Base-by-base conservation (phyloP, 345 rosid species). In the Stellera chamaejasme region DNA sequence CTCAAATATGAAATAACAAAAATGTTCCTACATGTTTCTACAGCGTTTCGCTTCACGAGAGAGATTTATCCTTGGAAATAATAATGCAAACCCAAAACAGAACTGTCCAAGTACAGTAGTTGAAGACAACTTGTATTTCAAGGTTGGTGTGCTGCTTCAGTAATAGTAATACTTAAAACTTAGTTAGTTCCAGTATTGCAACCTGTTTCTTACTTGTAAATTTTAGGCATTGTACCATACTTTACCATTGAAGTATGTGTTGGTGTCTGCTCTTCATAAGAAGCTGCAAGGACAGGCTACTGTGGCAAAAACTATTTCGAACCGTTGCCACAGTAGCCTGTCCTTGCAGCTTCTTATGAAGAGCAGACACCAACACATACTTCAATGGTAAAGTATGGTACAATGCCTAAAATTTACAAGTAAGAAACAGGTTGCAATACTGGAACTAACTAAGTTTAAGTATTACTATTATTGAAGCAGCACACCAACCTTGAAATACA, bases 41-140 rank as follows among this genome's bases (percentile, higher is more conserved):
- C 78, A 94, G 95, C 83, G 97, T 16, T 81, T 78, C 43, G 81
- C 87, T 68, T 90, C 99, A 45, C 77, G 88, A 62, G 97, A 90
- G 70, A 90, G 96, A 62, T 74, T 82, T 72, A 69, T 65, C 3
- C 78, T 77, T 10, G 82, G 82, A 54, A 55, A 63, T 45, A 77
- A 67, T 56, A 78, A 64, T 42, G 54, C 44, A 64, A 56, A 67
- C 65, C 66, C 75, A 47, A 76, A 78, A 45, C 77, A 62, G 19
- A 44, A 53, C 52, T 42, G 66, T 36, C n/a, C n/a, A n/a, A n/a
- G n/a, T 19, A 19, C 23, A 0, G 23, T 19, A 19, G 23, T 19
- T 19, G 23, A 19, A 19, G 23, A 19, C 1, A 19, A 19, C 23
- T 19, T 19, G 23, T 19, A 19, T 19, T 19, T 19, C 1, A 19